A percentile compares a stretch with the other conserved stretches of the same genome.
These are phyloP conservation scores for Alternaria incomplexa DNA, from an alignment of 2,329 filamentous ascomycete genomes.

Conservation along the genomic window DNA sequence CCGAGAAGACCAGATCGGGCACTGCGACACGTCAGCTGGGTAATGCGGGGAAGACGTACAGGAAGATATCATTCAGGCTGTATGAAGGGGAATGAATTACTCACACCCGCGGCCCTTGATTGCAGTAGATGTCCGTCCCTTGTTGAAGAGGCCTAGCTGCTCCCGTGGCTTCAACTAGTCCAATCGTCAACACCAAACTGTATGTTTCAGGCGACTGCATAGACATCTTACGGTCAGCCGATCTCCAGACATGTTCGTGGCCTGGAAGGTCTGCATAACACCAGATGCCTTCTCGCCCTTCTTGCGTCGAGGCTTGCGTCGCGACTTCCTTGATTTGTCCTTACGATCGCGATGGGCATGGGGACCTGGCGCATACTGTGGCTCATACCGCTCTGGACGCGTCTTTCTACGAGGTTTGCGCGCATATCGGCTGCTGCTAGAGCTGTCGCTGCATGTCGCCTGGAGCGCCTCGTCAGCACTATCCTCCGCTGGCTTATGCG, in stretches of 20 bases:
- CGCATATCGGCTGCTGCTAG: conserved; percentile 45
- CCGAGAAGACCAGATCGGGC: conserved; percentile 59
- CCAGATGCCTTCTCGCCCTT: conserved; percentile 44
- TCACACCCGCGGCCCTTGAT: conserved; percentile 52
- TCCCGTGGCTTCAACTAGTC: conserved; percentile 52
- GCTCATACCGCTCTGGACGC: conserved; percentile 53
- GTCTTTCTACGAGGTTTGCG: conserved; percentile 56
- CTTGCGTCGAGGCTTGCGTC: conserved; percentile 45
- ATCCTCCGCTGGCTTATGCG: conserved; percentile 8
- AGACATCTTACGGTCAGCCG: conserved; percentile 54
- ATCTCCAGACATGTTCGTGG: conserved; percentile 53
- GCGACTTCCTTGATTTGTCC: conserved; percentile 39
- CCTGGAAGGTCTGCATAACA: conserved; percentile 52
- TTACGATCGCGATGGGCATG: conserved; percentile 22
- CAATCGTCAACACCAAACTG: conserved; percentile 31
- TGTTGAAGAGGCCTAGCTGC: conserved; percentile 56
- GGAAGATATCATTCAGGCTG: not conserved
- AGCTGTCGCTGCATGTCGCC: conserved; percentile 16
- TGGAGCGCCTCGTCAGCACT: conserved; percentile 23
- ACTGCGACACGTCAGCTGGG: conserved; percentile 47
- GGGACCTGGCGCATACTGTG: conserved; percentile 47
- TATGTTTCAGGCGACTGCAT: conserved; percentile 5
- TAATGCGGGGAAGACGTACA: conserved; percentile 1
- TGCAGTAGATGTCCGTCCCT: conserved; percentile 56
- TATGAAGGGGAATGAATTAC: conserved; percentile 15